These are phyloP conservation scores for Aureoboletus auriporus DNA, from an alignment of 768 basidiomycete genomes.

Conservation along the genomic window DNA sequence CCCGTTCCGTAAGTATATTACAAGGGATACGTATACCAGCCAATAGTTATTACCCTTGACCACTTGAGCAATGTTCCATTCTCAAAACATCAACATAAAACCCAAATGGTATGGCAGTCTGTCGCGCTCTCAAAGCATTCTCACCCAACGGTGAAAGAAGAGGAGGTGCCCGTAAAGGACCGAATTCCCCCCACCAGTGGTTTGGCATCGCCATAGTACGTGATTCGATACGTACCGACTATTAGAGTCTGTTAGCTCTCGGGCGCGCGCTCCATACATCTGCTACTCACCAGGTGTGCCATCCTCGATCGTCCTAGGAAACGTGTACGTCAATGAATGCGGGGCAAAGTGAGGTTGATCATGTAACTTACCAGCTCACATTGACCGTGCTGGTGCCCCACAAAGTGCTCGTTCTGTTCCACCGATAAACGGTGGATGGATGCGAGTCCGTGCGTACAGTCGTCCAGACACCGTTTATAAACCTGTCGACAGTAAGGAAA, in stretches of 20 bases:
- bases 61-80: too few species aligned
- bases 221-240: conserved; percentile 70
- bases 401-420: conserved; percentile 56
- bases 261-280: background rate
- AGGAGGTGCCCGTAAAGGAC: conserved; percentile 59
- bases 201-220: conserved; percentile 77
- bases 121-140: background rate
- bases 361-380: conserved; percentile 50
- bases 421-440: conserved; percentile 67
- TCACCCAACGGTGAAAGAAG: conserved; percentile 51
- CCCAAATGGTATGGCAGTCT: too few species aligned
- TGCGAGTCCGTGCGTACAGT: conserved; percentile 71
- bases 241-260: background rate
- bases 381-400: conserved; percentile 62
- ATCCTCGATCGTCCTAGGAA: conserved; percentile 55
- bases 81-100: too few species aligned
- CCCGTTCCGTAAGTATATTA: too few species aligned
- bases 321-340: background rate
- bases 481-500: conserved; percentile 63
- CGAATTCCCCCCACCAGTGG: conserved; percentile 57
- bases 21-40: too few species aligned
- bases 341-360: conserved; percentile 5
- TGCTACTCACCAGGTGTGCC: conserved; percentile 36
- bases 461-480: conserved; percentile 47
- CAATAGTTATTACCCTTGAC: too few species aligned